Base-by-base conservation (phyloP, 2,329 filamentous ascomycete species). In the Corniculantispora saksenae region DNA sequence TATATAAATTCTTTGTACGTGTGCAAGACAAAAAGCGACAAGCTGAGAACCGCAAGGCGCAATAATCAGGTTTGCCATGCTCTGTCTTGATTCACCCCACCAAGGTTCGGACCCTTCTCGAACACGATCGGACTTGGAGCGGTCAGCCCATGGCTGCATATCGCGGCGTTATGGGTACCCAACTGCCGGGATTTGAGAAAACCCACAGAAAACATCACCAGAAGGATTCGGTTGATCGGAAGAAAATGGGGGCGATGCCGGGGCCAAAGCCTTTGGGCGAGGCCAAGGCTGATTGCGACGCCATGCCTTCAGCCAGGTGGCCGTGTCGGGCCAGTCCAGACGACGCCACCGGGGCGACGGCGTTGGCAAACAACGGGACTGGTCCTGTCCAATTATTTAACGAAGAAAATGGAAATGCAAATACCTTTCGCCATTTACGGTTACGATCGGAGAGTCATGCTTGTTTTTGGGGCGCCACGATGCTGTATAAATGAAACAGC, bases 221-320 rank as follows among this genome's bases (percentile, higher is more conserved):
- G 32, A 60, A 60, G 29, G 15, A 38, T n/a, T 38, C 45, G 58
- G 58, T n/a, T 51, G 58, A 61, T 61, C 58, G 58, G 58, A 7
- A 40, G 6, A 29, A 8, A 27, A n/a, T 40, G 21, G 32, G 10
- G 10, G 19, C 29, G 47, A 61, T 61, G 29, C 58, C 40, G 38
- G 58, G 38, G 29, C 8, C n/a, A n/a, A n/a, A 21, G 29, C 21
- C n/a, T 32, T 32, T n/a, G n/a, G 7, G 19, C 10, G 13, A 21
- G 21, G 10, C 19, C 29, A 27, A 51, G 58, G 58, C 58, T 40
- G 57, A 60, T 15, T 47, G 35, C 32, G 5, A 29, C 47, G n/a
- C 58, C 21, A n/a, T 12, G 13, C 6, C n/a, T 59, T 40, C 45
- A 51, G 45, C 58, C 21, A n/a, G 58, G n/a, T 40, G 13, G 8